phyloP scores from a whole-genome alignment of 2,329 filamentous ascomycete genomes.

The Colletotrichum navitas region DNA sequence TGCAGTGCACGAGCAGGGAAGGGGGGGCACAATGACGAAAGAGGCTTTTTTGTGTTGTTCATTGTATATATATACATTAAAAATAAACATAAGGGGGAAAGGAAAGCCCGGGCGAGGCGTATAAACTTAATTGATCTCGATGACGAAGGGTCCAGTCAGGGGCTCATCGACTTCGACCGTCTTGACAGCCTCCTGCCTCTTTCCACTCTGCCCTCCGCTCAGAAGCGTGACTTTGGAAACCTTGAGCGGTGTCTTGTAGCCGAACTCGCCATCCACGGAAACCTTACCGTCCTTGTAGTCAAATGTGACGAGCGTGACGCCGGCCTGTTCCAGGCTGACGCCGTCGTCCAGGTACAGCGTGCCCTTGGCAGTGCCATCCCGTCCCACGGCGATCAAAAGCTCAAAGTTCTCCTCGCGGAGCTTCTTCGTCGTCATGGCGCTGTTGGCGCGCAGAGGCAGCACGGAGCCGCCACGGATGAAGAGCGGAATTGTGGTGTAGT shows the following conservation, averaged over 20 bases:
- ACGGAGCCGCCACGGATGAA: slow-evolving; percentile 76
- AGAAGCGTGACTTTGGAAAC: slow-evolving; percentile 66
- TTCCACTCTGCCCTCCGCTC: slow-evolving; percentile 26
- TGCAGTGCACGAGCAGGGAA: not conserved
- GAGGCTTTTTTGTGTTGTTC: not conserved
- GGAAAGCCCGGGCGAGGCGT: not conserved
- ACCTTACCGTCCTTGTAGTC: slow-evolving; percentile 67
- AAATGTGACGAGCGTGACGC: slow-evolving; percentile 71
- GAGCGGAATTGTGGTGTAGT: slow-evolving; percentile 70
- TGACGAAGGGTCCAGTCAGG: slow-evolving; percentile 43
- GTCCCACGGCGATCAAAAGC: slow-evolving; percentile 75
- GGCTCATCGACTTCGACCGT: slow-evolving; percentile 44
- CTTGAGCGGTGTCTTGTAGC: slow-evolving; percentile 58
- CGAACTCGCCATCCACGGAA: slow-evolving; percentile 65
- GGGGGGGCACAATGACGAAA: not conserved
- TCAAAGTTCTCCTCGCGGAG: slow-evolving; percentile 76
- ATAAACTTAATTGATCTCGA: slow-evolving; percentile 20
- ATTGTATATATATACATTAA: not conserved
- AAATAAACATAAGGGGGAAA: not conserved
- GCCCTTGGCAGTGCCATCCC: slow-evolving; percentile 73
- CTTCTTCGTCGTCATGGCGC: slow-evolving; percentile 73
- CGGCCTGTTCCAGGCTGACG: slow-evolving; percentile 69
- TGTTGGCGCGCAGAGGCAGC: slow-evolving; percentile 68
- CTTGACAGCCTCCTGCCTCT: slow-evolving; percentile 35
- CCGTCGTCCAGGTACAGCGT: slow-evolving; percentile 84